These are phyloP conservation scores for Aphanocladium album DNA, from an alignment of 2,329 filamentous ascomycete genomes.

Conservation along the genomic window DNA sequence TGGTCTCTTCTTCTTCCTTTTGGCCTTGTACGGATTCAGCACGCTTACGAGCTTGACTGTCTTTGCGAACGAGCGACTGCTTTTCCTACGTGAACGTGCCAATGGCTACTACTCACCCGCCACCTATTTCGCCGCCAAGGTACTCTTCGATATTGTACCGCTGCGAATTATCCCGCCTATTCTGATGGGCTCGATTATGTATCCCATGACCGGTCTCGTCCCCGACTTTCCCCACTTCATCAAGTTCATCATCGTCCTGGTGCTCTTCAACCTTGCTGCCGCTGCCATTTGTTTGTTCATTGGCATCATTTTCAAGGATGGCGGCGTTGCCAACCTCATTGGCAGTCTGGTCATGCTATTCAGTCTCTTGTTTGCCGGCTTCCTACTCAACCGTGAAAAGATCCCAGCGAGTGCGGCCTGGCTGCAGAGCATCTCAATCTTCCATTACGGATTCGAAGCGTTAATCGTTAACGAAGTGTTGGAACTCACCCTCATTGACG, in stretches of 20 bases:
- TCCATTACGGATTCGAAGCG: conserved; percentile 96
- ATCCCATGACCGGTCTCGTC: conserved; percentile 94
- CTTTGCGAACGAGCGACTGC: conserved; percentile 81
- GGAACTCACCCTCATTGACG: conserved; percentile 81
- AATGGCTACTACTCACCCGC: conserved; percentile 95
- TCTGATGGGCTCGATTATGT: conserved; percentile 91
- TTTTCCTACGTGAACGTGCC: conserved; percentile 89
- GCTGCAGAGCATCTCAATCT: conserved; percentile 92
- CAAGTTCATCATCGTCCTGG: conserved; percentile 84
- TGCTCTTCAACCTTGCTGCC: conserved; percentile 93
- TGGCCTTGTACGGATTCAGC: conserved; percentile 94
- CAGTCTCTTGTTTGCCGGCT: conserved; percentile 87
- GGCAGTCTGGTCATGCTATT: conserved; percentile 97
- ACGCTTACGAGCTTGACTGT: conserved; percentile 90
- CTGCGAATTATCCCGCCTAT: conserved; percentile 91
- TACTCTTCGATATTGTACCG: conserved; percentile 96
- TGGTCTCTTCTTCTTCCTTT: conserved; percentile 94
- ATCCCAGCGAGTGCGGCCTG: conserved; percentile 82
- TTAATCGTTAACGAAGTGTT: conserved; percentile 96
- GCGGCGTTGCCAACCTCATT: conserved; percentile 85
- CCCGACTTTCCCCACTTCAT: conserved; percentile 79
- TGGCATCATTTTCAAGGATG: conserved; percentile 89
- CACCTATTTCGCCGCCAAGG: conserved; percentile 91
- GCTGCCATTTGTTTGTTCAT: conserved; percentile 93
- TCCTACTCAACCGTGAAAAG: conserved; percentile 89